These are phyloP conservation scores for Cystobasidium onofrii DNA, from an alignment of 768 basidiomycete genomes.

Conservation along the genomic window DNA sequence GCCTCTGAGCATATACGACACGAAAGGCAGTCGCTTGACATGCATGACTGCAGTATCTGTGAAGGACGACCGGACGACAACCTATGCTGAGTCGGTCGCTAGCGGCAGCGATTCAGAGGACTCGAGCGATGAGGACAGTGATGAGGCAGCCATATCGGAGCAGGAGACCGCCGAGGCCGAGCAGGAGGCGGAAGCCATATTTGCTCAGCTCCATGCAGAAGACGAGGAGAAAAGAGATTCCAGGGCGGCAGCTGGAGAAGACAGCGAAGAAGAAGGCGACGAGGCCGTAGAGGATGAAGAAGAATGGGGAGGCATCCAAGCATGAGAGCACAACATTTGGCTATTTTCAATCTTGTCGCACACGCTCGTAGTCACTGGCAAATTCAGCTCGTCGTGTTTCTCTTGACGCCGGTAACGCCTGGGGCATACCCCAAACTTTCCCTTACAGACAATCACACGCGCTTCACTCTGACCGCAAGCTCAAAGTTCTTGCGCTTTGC, in stretches of 20 bases:
- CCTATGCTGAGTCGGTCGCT: background rate
- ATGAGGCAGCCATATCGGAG: background rate
- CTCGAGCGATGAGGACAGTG: conserved; percentile 5
- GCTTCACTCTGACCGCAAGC: too few relatives aligned
- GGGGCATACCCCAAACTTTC: too few relatives aligned
- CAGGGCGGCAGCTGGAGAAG: background rate
- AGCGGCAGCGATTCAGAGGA: background rate
- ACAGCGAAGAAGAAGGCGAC: background rate
- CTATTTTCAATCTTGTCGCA: too few relatives aligned
- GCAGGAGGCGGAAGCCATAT: background rate
- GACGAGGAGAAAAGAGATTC: background rate
- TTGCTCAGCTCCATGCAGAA: background rate
- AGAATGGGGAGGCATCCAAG: conserved; percentile 6
- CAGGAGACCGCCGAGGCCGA: conserved; percentile 8
- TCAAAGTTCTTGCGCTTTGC: too few relatives aligned
- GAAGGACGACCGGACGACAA: conserved; percentile 39
- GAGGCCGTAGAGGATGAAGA: background rate
- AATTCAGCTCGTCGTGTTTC: too few relatives aligned
- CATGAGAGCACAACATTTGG: too few relatives aligned
- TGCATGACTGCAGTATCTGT: conserved; percentile 50
- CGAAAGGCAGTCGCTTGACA: conserved; percentile 75
- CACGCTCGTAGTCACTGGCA: too few relatives aligned
- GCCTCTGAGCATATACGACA: conserved; percentile 65
- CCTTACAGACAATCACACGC: too few relatives aligned
- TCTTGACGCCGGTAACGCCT: too few relatives aligned